These are phyloP conservation scores for Globisporangium abappressorium DNA, from an alignment of 352 stramenopile genomes.

Conservation along the genomic window DNA sequence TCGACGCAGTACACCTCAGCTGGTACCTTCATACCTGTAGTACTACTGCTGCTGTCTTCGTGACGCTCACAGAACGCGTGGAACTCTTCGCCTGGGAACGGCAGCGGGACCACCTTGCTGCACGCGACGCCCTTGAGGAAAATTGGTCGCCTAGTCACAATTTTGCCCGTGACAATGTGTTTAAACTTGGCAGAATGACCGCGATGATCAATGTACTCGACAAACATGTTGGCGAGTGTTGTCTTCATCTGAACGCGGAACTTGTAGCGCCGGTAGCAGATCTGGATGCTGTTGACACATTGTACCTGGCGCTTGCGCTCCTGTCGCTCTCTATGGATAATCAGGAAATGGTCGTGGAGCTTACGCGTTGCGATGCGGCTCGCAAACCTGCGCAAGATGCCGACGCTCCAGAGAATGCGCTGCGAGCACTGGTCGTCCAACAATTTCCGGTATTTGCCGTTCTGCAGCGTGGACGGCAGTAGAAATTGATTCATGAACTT, in stretches of 20 bases:
- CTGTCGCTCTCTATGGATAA: conserved; percentile 34
- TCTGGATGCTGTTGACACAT: conserved; percentile 35
- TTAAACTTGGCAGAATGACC: conserved; percentile 39
- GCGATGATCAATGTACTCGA: conserved; percentile 56
- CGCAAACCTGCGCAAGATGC: conserved; percentile 44
- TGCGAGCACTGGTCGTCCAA: conserved; percentile 34
- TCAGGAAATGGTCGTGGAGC: conserved; percentile 44
- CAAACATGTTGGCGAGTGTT: conserved; percentile 52
- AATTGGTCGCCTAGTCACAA: conserved; percentile 31
- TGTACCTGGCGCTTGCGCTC: conserved; percentile 25
- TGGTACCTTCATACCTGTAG: conserved; percentile 14
- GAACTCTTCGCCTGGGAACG: conserved; percentile 71
- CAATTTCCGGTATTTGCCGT: conserved; percentile 53
- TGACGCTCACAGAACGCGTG: conserved; percentile 63
- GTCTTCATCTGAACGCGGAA: conserved; percentile 43
- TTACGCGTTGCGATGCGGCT: conserved; percentile 32
- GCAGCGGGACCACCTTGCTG: conserved; percentile 48
- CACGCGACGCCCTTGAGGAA: conserved; percentile 55
- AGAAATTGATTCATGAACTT: conserved; percentile 69
- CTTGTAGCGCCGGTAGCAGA: conserved; percentile 45
- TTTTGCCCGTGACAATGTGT: conserved; percentile 37
- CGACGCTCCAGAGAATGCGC: conserved; percentile 47
- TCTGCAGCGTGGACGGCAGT: conserved; percentile 50
- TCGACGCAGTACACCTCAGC: conserved; percentile 64
- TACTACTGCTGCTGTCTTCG: conserved; percentile 30